Conservation (phyloP, 2,329 filamentous ascomycete species). For the Huntiella decipiens region DNA sequence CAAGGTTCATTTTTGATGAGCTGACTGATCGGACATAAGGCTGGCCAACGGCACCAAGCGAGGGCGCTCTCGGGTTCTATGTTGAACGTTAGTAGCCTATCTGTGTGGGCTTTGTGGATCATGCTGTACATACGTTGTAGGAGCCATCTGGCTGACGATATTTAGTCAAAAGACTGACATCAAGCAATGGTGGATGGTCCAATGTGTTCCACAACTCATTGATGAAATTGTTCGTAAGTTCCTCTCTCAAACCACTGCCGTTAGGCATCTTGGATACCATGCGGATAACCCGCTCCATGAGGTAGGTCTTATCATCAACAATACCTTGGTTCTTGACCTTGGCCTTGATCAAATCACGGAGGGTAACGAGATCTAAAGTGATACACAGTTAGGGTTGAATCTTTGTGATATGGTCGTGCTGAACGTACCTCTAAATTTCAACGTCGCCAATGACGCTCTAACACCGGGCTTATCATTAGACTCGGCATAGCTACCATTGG, state of each 20-base stretch:
- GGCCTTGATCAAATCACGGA: conserved; percentile 38
- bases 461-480: conserved; percentile 31
- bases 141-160: conserved; percentile 55
- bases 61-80: conserved; percentile 44
- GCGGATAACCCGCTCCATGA: conserved; percentile 57
- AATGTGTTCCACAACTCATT: conserved; percentile 51
- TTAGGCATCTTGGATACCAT: conserved; percentile 46
- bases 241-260: conserved; percentile 38
- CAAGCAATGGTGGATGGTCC: conserved; percentile 52
- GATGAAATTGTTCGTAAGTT: conserved; percentile 49
- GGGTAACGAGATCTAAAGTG: conserved; percentile 38
- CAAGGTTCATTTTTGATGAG: conserved; percentile 38
- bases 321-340: conserved; percentile 44
- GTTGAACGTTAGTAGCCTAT: background rate
- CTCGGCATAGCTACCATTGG: conserved; percentile 39
- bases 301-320: conserved; percentile 56
- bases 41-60: conserved; percentile 47
- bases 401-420: background rate
- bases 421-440: conserved; percentile 27
- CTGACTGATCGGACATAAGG: conserved; percentile 47
- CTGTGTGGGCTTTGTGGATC: background rate
- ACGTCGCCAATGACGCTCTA: conserved; percentile 35
- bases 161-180: conserved; percentile 39
- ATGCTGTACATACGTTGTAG: conserved; percentile 32
- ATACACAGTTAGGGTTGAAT: conserved; percentile 9